Evolutionary conservation across 2,329 filamentous ascomycete species (phyloP).

Genomic region (Claviceps maximensis): DNA sequence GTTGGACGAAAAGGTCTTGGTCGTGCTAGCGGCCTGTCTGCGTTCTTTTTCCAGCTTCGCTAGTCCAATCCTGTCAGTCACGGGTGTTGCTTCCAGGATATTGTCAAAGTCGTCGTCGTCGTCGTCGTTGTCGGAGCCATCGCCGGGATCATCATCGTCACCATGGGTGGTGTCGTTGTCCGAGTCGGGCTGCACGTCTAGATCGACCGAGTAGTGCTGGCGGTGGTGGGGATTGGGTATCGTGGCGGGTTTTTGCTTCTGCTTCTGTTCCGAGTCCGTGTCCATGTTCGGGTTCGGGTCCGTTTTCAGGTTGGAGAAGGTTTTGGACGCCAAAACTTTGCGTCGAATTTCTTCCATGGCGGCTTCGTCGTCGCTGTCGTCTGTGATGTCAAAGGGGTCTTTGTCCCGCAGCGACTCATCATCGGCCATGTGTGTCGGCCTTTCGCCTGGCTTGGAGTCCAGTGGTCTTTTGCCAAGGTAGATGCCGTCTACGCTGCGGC

Average conservation of each 20-base stretch:
- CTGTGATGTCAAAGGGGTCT: conserved; percentile 66
- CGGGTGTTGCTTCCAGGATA: conserved; percentile 81
- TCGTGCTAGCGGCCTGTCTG: conserved; percentile 32
- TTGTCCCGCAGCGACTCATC: conserved; percentile 26
- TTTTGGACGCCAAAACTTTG: conserved; percentile 81
- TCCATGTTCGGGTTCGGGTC: conserved; percentile 40
- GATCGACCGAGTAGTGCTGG: conserved; percentile 39
- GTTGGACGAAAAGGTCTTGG: conserved; percentile 37
- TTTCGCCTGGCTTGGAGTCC: conserved; percentile 7
- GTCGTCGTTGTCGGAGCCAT: conserved; percentile 36
- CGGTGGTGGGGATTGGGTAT: conserved; percentile 43
- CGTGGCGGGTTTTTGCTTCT: conserved; percentile 47
- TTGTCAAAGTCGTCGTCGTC: conserved; percentile 78
- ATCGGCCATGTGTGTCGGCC: conserved; percentile 8
- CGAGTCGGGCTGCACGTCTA: conserved; percentile 44
- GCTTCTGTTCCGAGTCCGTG: background rate
- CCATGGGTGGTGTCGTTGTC: conserved; percentile 50
- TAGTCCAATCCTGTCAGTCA: conserved; percentile 71
- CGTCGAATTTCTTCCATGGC: conserved; percentile 88
- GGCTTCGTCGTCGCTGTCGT: conserved; percentile 55
- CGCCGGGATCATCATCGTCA: conserved; percentile 49
- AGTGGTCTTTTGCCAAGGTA: conserved; percentile 43
- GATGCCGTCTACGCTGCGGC: conserved; percentile 41
- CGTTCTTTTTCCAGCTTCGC: conserved; percentile 43
- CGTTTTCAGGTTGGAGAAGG: conserved; percentile 45